A percentile compares a stretch with the other conserved stretches of the same genome.
phyloP scores from a whole-genome alignment of 2,329 filamentous ascomycete genomes.

The Zopfia rhizophila region DNA sequence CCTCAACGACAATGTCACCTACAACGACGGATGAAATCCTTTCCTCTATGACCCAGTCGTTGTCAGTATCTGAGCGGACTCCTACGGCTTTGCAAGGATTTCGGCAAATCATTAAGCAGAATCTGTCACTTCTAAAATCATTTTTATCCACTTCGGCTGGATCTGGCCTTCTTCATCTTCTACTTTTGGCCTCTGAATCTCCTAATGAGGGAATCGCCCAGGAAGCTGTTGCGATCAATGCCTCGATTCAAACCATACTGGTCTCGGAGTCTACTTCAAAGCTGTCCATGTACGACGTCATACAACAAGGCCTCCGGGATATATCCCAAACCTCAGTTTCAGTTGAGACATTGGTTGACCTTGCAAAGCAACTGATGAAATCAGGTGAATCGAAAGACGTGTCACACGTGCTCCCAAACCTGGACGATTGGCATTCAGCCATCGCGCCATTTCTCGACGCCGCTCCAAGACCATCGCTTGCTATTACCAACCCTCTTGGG shows the following conservation, averaged over 20 bases:
- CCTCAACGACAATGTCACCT: conserved; percentile 43
- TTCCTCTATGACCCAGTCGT: conserved; percentile 48
- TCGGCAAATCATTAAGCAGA: conserved; percentile 54
- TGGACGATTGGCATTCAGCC: conserved; percentile 72
- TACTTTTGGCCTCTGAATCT: conserved; percentile 66
- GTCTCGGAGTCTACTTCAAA: conserved; percentile 53
- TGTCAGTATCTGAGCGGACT: conserved; percentile 49
- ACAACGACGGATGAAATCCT: conserved; percentile 53
- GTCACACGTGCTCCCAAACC: conserved; percentile 69
- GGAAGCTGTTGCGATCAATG: conserved; percentile 52
- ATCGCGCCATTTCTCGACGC: conserved; percentile 66
- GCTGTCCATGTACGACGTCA: conserved; percentile 62
- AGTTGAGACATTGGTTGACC: conserved; percentile 65
- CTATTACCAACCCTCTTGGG: conserved; percentile 77
- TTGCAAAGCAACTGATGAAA: conserved; percentile 62
- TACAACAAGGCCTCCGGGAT: conserved; percentile 62
- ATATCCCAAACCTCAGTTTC: conserved; percentile 57
- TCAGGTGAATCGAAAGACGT: conserved; percentile 39
- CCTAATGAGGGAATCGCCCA: conserved; percentile 62
- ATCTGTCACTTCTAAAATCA: conserved; percentile 52
- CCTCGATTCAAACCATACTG: conserved; percentile 47
- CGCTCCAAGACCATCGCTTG: conserved; percentile 70
- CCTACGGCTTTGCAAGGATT: conserved; percentile 56
- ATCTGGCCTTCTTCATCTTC: conserved; percentile 61
- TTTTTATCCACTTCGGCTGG: conserved; percentile 59